Conservation (phyloP, 2,329 filamentous ascomycete genomes). For the Talaromyces sp. region DNA sequence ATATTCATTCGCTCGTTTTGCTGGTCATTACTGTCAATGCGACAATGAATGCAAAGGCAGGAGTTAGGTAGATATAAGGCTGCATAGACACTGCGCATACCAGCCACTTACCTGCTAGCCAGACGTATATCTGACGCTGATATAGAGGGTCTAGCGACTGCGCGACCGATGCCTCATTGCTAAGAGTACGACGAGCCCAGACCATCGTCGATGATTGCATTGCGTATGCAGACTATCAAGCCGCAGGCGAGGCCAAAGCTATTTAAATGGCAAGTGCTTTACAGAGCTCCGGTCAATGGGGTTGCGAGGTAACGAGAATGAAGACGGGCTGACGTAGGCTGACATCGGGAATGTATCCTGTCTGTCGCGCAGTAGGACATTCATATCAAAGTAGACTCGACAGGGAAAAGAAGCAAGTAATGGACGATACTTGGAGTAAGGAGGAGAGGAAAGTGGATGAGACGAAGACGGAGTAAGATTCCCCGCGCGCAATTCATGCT, state of each 20-base stretch:
- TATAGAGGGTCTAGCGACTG: not conserved
- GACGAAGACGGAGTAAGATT: not conserved
- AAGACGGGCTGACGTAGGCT: not conserved
- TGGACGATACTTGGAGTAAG: not conserved
- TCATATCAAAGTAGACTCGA: not conserved
- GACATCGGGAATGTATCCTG: not conserved
- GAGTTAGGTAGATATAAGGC: conserved; percentile 1
- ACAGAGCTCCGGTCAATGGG: not conserved
- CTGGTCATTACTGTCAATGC: not conserved
- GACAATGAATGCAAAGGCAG: not conserved
- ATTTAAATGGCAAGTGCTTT: not conserved
- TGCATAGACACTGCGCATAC: conserved; percentile 3
- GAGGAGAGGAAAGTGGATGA: not conserved
- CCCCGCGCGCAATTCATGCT: not conserved
- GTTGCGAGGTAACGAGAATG: not conserved
- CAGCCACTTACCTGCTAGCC: not conserved
- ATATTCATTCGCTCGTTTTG: not conserved
- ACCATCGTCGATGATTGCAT: not conserved
- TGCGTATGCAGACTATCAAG: not conserved
- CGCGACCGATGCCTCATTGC: not conserved
- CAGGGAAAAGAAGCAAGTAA: not conserved
- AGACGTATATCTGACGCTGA: conserved; percentile 3
- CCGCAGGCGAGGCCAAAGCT: conserved; percentile 6
- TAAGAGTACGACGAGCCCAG: not conserved
- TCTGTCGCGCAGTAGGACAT: not conserved